Conservation (phyloP, 2,329 filamentous ascomycete genomes). For the Aspergillus novofumigatus region DNA sequence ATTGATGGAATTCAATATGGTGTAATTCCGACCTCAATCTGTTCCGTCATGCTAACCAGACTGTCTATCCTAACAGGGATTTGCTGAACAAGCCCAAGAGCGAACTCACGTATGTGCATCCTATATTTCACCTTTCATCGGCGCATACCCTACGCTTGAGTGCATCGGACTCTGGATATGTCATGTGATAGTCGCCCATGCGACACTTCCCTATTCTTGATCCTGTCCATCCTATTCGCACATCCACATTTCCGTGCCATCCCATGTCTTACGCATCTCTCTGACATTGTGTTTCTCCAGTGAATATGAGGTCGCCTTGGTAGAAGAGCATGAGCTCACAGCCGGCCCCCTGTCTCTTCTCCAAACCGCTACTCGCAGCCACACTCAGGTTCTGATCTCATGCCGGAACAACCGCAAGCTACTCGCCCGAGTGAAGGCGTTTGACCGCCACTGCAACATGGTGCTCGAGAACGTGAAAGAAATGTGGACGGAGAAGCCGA, state of each 20-base stretch:
- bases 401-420: slow-evolving; percentile 98
- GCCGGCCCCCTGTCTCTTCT: slow-evolving; percentile 85
- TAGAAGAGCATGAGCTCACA: slow-evolving; percentile 76
- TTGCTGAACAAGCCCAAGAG: slow-evolving; percentile 81
- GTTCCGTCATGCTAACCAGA: slow-evolving; percentile 10
- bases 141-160: slow-evolving; percentile 1
- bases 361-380: slow-evolving; percentile 90
- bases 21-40: not conserved
- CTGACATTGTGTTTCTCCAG: slow-evolving; percentile 31
- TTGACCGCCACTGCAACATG: slow-evolving; percentile 99
- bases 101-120: slow-evolving; percentile 75
- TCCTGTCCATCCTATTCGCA: slow-evolving; percentile 4
- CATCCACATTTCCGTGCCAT: slow-evolving; percentile 9
- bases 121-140: slow-evolving; percentile 8
- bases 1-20: slow-evolving; percentile 13
- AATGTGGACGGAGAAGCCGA: slow-evolving; percentile 98
- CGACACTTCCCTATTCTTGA: not conserved
- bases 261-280: slow-evolving; percentile 16
- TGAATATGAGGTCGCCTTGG: slow-evolving; percentile 83
- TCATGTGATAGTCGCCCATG: slow-evolving; percentile 5
- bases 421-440: slow-evolving; percentile 94
- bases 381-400: slow-evolving; percentile 93
- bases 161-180: not conserved
- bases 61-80: slow-evolving; percentile 58
- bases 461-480: slow-evolving; percentile 95